Evolutionary conservation across 441 rosid species (phyloP).

Genomic region (Jatropha podagrica): DNA sequence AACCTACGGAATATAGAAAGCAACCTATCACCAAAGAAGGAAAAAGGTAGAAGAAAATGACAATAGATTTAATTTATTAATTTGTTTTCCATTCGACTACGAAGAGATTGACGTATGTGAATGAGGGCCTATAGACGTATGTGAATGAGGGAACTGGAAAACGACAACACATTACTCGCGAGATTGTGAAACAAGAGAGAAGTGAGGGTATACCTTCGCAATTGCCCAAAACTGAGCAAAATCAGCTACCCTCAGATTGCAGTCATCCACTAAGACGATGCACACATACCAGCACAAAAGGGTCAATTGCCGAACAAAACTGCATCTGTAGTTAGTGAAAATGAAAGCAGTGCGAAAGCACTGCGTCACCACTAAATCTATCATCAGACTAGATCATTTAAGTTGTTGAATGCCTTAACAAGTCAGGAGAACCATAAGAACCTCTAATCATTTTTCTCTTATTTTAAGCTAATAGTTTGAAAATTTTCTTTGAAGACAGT

Average conservation of each 20-base stretch:
- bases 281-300: conserved; percentile 94
- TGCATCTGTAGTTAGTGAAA: conserved; percentile 94
- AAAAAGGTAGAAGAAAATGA: conserved; percentile 10
- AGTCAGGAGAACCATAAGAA: conserved; percentile 28
- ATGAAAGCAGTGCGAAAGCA: conserved; percentile 80
- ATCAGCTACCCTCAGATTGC: conserved; percentile 99
- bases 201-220: conserved; percentile 94
- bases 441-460: conserved; percentile 24
- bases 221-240: conserved; percentile 99
- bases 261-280: conserved; percentile 99
- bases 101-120: conserved; percentile 27
- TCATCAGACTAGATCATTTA: conserved; percentile 50
- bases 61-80: conserved; percentile 13
- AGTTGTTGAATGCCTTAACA: conserved; percentile 38
- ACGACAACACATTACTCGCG: conserved; percentile 40
- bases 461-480: conserved; percentile 33
- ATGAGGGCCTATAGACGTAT: conserved; percentile 28
- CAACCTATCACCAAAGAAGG: not conserved
- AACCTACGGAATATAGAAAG: not conserved
- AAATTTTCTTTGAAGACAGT: conserved; percentile 14
- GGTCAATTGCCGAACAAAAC: conserved; percentile 97
- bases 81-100: conserved; percentile 18
- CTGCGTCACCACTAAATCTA: conserved; percentile 78
- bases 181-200: conserved; percentile 55
- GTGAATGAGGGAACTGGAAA: conserved; percentile 38